phyloP scores from a whole-genome alignment of 208 protist genomes.

The Trypanosomatidae sp. region DNA sequence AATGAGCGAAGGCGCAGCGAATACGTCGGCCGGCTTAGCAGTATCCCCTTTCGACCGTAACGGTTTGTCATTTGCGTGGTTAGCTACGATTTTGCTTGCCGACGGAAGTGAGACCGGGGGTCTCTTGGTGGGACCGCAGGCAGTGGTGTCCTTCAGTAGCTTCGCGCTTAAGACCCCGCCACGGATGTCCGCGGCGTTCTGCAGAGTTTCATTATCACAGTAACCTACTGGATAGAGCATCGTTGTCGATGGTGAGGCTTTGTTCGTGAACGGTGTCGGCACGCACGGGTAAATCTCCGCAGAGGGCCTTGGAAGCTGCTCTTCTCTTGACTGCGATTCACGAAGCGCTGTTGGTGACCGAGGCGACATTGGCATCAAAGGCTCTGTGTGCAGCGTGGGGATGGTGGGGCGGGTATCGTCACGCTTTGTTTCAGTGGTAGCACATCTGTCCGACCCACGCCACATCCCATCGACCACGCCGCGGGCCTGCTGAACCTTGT shows the following conservation, averaged over 20 bases:
- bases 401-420: conserved; percentile 5
- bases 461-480: neutral
- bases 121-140: no score
- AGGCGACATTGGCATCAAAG: neutral
- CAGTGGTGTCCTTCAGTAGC: no score
- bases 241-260: no score
- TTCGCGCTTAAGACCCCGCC: no score
- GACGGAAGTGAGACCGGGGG: no score
- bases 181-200: no score
- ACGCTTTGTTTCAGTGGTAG: neutral
- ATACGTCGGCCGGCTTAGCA: neutral
- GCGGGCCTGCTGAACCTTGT: conserved; percentile 1
- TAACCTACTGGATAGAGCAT: no score
- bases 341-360: conserved; percentile 6
- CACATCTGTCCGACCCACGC: neutral
- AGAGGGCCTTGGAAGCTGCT: neutral
- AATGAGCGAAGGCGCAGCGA: neutral
- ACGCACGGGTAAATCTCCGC: neutral
- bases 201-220: no score
- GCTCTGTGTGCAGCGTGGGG: neutral
- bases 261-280: no score
- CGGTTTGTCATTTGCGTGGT: no score
- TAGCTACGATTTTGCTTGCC: no score
- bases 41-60: no score
- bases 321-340: conserved; percentile 1